Conservation (phyloP, 495 filamentous ascomycete genomes). For the Neurospora hispaniola region DNA sequence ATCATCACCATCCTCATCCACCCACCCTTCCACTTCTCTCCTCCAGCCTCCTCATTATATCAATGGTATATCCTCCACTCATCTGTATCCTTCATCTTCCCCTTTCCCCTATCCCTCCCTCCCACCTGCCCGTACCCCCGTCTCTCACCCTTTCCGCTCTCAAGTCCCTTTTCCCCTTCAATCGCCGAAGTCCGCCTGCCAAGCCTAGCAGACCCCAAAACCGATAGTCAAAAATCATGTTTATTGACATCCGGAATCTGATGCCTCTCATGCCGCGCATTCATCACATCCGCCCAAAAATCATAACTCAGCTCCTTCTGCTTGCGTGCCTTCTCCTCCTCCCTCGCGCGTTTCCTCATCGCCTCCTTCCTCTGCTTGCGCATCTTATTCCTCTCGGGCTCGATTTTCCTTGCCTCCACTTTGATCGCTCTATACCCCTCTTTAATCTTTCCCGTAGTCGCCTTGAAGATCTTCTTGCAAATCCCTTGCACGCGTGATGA, state of each 20-base stretch:
- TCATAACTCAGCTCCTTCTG: slow-evolving; percentile 30
- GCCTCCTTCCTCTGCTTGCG: slow-evolving; percentile 14
- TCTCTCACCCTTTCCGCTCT: background rate
- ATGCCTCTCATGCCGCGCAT: slow-evolving; percentile 21
- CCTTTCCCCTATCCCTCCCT: background rate
- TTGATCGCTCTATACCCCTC: slow-evolving; percentile 4
- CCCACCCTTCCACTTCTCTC: background rate
- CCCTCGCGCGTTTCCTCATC: slow-evolving; percentile 15
- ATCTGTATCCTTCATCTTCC: background rate
- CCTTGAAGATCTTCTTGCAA: slow-evolving; percentile 22
- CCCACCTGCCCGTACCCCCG: background rate
- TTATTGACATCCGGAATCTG: slow-evolving; percentile 34
- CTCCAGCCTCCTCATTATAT: background rate
- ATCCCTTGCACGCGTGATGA: slow-evolving; percentile 26
- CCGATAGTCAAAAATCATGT: slow-evolving; percentile 6
- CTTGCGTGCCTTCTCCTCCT: slow-evolving; percentile 6
- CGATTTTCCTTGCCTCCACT: slow-evolving; percentile 13
- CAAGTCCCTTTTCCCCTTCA: background rate
- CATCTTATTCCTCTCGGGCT: slow-evolving; percentile 19
- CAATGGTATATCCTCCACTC: background rate
- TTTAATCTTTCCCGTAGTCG: slow-evolving; percentile 11
- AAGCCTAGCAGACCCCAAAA: too few species aligned
- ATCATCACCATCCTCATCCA: background rate
- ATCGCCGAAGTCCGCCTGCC: background rate
- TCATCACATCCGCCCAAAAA: slow-evolving; percentile 33